Percentiles rank a stretch among this genome's conserved stretches.
These are phyloP conservation scores for Deinandra increscens DNA, from an alignment of 129 eudicot genomes.

Conservation along the genomic window DNA sequence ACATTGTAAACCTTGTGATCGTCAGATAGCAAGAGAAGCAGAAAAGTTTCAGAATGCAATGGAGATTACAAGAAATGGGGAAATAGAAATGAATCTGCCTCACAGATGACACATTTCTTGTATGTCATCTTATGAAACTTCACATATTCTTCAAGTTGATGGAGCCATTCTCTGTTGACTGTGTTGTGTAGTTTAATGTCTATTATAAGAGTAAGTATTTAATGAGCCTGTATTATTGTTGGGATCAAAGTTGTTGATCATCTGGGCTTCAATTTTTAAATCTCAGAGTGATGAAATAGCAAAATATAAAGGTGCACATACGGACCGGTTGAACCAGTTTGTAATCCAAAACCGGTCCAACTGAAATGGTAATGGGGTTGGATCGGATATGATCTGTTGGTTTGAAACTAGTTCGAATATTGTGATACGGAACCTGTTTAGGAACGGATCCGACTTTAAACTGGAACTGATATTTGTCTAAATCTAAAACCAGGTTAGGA, in stretches of 20 bases:
- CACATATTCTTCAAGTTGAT: background rate
- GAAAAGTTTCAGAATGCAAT: conserved; percentile 58
- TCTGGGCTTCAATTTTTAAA: background rate
- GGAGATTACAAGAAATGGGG: conserved; percentile 34
- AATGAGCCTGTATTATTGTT: conserved; percentile 6
- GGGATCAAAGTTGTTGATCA: background rate
- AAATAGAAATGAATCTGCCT: conserved; percentile 71
- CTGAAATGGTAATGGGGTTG: no score
- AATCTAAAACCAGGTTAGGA: no score
- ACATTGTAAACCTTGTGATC: conserved; percentile 60
- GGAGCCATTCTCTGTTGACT: conserved; percentile 1
- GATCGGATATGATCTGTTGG: no score
- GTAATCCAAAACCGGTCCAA: no score
- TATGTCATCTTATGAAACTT: background rate
- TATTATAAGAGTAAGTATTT: background rate
- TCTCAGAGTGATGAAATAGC: background rate
- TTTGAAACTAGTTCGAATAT: no score
- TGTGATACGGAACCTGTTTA: no score
- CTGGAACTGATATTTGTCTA: no score
- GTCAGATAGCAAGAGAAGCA: conserved; percentile 85
- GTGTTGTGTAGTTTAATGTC: conserved; percentile 7
- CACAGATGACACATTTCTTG: conserved; percentile 34
- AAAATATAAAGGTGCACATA: background rate
- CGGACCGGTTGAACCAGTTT: no score
- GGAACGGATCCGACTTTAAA: no score